phyloP scores from a whole-genome alignment of 2,329 filamentous ascomycete genomes.

The Colletotrichum sp. region DNA sequence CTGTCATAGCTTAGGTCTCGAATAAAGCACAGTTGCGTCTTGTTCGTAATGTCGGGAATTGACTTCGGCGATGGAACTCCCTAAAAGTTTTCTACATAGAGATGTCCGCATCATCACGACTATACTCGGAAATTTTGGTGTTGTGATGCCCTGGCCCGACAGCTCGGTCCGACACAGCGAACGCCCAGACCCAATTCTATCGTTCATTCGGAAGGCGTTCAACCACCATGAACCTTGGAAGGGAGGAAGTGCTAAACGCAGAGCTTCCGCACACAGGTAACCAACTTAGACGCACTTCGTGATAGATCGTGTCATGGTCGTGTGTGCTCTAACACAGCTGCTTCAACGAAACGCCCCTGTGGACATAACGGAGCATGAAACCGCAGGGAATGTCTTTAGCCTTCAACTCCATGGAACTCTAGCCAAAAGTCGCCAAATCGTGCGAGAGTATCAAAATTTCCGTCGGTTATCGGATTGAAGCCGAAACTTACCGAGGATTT shows the following conservation, averaged over 20 bases:
- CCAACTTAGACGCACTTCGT: neutral
- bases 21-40: neutral
- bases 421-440: neutral
- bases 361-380: neutral
- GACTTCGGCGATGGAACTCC: neutral
- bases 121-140: neutral
- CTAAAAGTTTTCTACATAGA: neutral
- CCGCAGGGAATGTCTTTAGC: neutral
- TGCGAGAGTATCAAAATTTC: neutral
- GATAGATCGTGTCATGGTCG: neutral
- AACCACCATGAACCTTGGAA: neutral
- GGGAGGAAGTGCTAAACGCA: neutral
- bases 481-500: neutral
- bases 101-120: neutral
- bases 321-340: neutral
- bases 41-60: neutral
- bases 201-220: neutral
- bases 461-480: neutral
- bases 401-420: neutral
- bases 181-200: neutral
- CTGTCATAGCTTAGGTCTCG: neutral
- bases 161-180: neutral
- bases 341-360: neutral
- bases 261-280: neutral
- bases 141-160: neutral